Base-by-base conservation (phyloP, 2,329 filamentous ascomycete genomes). In the Nothophoma quercina region DNA sequence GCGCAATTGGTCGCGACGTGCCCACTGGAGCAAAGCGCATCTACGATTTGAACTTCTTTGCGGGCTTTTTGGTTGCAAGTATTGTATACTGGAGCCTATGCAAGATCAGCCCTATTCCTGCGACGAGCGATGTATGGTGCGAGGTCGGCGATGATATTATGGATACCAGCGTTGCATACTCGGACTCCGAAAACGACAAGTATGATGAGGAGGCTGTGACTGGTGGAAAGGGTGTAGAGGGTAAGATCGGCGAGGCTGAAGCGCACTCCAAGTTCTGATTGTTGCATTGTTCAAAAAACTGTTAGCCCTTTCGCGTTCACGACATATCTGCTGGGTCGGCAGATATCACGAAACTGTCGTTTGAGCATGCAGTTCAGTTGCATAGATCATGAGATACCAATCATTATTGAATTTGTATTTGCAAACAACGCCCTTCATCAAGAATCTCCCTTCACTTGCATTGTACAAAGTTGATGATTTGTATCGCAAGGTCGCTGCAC, bases 31-130 rank as follows among this genome's bases (percentile, higher is more conserved):
- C 93, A 0, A 85, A 83, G 1, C 96, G 96, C 69, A 85, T 97
- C 54, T 97, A 96, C 79, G 90, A 92, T 60, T 69, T 97, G 64
- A 96, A 96, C 75, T 97, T 93, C 79, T 96, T 97, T 72, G 83
- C 84, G 34, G 93, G 93, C 0, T 93, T 96, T 70, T 79, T 91
- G 38, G 83, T 96, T 9, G 84, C 90, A 0, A 78, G 79, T 0
- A 69, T 59, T 0, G 75, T 87, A 7, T 97, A 97, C 75, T 96
- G 84, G 77, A 47, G 72, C 0, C 79, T 96, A 1, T 92, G 88
- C 71, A 83, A 77, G 51, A 26, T 92, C 21, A 89, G 77, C 57
- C 91, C 91, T 0, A 75, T 96, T 0, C 88, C 89, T 0, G 91
- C 88, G 1, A 87, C 83, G 4, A 93, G 89, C 68, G 82, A 88